phyloP scores from a whole-genome alignment of 78 protist species.

The Dictyostelium capitatum region DNA sequence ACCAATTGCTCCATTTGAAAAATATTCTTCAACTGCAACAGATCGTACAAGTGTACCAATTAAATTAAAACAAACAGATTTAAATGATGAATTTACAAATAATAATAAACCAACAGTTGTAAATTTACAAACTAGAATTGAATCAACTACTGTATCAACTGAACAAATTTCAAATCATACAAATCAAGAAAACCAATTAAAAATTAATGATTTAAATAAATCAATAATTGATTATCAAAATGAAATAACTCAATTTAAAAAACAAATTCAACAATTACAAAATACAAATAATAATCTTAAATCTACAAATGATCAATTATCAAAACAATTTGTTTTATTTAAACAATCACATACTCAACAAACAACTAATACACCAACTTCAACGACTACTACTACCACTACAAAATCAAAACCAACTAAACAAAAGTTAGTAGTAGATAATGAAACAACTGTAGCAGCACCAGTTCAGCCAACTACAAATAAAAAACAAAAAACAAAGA shows the following conservation, averaged over 20 bases:
- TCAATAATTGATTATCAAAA: not conserved
- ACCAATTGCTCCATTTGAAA: conserved; percentile 68
- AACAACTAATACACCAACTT: not conserved
- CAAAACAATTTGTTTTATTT: conserved; percentile 6
- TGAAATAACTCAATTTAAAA: not conserved
- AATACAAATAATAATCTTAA: not conserved
- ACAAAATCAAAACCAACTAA: conserved; percentile 2
- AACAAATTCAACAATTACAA: conserved; percentile 1
- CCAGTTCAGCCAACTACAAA: not conserved
- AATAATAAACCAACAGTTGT: not conserved
- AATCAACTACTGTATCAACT: not conserved
- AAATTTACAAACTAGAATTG: conserved; percentile 19
- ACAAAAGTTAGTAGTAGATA: not conserved
- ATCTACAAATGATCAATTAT: conserved; percentile 4
- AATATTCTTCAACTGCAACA: conserved; percentile 4
- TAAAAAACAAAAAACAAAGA: conserved; percentile 7
- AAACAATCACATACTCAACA: conserved; percentile 1
- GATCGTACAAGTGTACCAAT: conserved; percentile 19
- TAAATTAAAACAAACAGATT: conserved; percentile 23
- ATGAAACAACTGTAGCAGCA: no score
- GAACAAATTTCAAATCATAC: not conserved
- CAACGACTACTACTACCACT: not conserved
- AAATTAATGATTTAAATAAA: conserved; percentile 16
- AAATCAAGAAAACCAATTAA: not conserved
- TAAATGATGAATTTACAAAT: not conserved